Base-by-base conservation (phyloP, 1,284 basidiomycete genomes). In the Trametes sp. region DNA sequence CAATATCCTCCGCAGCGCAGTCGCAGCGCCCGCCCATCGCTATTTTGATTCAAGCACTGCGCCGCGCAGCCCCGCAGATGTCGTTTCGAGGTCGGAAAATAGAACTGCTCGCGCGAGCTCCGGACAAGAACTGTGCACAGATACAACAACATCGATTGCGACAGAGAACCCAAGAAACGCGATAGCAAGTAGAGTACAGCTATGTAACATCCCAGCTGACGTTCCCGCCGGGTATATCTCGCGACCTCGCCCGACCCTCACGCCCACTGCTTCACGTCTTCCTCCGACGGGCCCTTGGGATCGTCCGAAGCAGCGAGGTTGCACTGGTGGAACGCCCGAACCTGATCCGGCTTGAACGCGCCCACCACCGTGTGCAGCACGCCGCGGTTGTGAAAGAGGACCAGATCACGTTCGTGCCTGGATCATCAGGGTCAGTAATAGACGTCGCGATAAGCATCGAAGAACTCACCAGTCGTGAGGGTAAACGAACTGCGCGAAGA, bases 271-370 rank as follows among this genome's bases (percentile, higher is more conserved):
- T 81, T 79, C 24, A 91, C 76, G 73, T 93, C 90, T 61, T 86
- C 86, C 23, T 76, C 77, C 56, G 76, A 80, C 0, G 91, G 92
- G 2, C 92, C 90, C 24, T 73, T 73, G 0, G 90, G 91, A 59
- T 89, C 87, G 55, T 85, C 84, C 57, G 88, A 90, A 7, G 89
- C 90, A 14, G 92, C 92, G 38, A 94, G 82, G 75, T 94, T 93
- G 77, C 92, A 94, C 77, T 92, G 90, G 73, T 93, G 90, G 80
- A 93, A 93, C 46, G 87, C 87, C 24, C 92, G 82, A 14, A 94
- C 84, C 75, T 92, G 85, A 56, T 92, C 88, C 24, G 79, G 79
- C 53, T 74, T 81, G 75, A 94, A 92, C 2, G 89, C 86, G 21
- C 93, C 92, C 13, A 93, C 89, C 46, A 94, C 92, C 4, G 86